Conservation (phyloP, 495 filamentous ascomycete genomes). For the Xylona heveae region DNA sequence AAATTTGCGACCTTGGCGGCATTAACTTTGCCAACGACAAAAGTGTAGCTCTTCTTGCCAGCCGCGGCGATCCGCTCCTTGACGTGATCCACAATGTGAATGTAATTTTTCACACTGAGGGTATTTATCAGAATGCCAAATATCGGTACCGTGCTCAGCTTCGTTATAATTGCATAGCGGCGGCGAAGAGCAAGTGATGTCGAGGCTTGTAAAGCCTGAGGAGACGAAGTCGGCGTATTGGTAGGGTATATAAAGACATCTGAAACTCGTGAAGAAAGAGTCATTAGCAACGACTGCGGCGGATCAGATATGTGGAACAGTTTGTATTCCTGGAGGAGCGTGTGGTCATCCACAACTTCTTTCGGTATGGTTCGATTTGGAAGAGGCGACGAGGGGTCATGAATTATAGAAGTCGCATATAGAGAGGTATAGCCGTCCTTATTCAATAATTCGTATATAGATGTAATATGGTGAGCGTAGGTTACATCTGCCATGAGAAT, state of each 20-base stretch:
- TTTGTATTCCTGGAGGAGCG: constrained; percentile 43
- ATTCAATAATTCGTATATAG: constrained; percentile 25
- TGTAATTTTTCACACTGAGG: constrained; percentile 74
- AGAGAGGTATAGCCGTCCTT: constrained; percentile 46
- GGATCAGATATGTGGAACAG: constrained; percentile 84
- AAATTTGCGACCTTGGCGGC: constrained; percentile 95
- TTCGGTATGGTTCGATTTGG: constrained; percentile 59
- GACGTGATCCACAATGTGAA: constrained; percentile 54
- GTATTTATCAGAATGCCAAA: constrained; percentile 94
- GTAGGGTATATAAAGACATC: constrained; percentile 62
- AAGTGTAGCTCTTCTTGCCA: constrained; percentile 85
- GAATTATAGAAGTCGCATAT: constrained; percentile 46
- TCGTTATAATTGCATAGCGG: constrained; percentile 69
- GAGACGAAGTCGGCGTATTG: constrained; percentile 10
- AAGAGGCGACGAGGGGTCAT: constrained; percentile 57
- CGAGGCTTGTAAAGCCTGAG: constrained; percentile 23
- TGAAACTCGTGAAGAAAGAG: constrained; percentile 62
- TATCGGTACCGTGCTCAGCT: constrained; percentile 57
- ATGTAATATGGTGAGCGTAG: constrained; percentile 46
- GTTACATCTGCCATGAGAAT: constrained; percentile 82
- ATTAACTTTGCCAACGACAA: constrained; percentile 93
- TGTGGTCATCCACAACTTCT: constrained; percentile 22
- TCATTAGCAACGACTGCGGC: constrained; percentile 65
- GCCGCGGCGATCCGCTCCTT: constrained; percentile 44
- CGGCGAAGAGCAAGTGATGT: constrained; percentile 46